Conservation (phyloP, 768 basidiomycete genomes). For the Boletus edulis region DNA sequence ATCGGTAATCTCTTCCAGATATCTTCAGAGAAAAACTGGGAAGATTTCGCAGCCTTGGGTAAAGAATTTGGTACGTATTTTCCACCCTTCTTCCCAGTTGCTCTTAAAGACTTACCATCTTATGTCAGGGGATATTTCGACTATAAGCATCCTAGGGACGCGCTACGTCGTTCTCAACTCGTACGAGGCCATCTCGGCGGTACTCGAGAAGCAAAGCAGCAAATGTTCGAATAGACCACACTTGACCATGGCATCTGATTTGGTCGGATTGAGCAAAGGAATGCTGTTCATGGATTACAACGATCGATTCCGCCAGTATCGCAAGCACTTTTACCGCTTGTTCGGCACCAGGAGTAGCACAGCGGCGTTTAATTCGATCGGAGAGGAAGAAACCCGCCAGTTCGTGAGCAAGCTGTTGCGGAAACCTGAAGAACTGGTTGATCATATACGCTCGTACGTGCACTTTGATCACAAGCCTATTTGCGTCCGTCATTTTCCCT, state of each 20-base stretch:
- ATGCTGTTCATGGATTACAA: constrained; percentile 6
- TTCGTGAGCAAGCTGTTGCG: constrained; percentile 20
- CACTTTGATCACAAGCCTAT: neutral
- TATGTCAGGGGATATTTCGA: constrained; percentile 20
- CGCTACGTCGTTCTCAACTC: constrained; percentile 51
- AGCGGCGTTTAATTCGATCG: constrained; percentile 11
- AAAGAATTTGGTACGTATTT: constrained; percentile 45
- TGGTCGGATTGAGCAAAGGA: constrained; percentile 13
- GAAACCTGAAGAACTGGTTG: constrained; percentile 12
- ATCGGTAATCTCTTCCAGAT: constrained; percentile 56
- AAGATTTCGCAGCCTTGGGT: constrained; percentile 51
- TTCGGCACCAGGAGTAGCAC: constrained; percentile 12
- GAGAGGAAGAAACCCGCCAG: constrained; percentile 16
- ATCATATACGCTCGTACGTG: constrained; percentile 24
- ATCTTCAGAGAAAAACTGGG: constrained; percentile 49
- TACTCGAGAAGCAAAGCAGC: constrained; percentile 53
- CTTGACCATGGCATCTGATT: constrained; percentile 16
- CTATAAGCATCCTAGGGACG: constrained; percentile 37
- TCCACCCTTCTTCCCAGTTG: neutral
- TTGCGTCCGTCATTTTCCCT: neutral
- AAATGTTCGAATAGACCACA: constrained; percentile 42
- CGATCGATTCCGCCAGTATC: constrained; percentile 10
- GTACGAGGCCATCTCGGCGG: constrained; percentile 40
- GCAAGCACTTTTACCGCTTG: constrained; percentile 9
- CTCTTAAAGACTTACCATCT: constrained; percentile 13